A percentile compares a stretch with the other conserved stretches of the same genome.
These are phyloP conservation scores for Exidia glandulosa DNA, from an alignment of 768 basidiomycete species.

Conservation along the genomic window DNA sequence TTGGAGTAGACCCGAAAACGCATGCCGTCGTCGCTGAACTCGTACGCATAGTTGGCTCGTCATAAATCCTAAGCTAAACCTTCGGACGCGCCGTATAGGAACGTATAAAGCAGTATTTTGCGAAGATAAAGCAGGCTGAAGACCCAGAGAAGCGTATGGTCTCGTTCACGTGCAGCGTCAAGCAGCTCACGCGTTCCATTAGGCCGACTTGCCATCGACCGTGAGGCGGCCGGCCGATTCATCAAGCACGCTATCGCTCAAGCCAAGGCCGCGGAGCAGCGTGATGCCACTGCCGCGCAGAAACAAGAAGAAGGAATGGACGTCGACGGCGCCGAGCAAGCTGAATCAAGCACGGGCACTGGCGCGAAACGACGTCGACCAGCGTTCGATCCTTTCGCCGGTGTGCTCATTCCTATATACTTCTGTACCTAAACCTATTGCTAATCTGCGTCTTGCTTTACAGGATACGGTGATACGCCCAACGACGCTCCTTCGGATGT, in stretches of 20 bases:
- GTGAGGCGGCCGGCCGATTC: constrained; percentile 68
- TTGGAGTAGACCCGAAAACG: constrained; percentile 67
- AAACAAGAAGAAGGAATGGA: constrained; percentile 25
- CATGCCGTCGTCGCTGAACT: constrained; percentile 71
- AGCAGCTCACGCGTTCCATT: background rate
- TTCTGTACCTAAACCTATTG: background rate
- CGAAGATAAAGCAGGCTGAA: constrained; percentile 69
- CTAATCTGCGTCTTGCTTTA: constrained; percentile 10
- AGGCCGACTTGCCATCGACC: constrained; percentile 51
- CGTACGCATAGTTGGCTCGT: constrained; percentile 22
- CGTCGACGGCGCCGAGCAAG: constrained; percentile 6
- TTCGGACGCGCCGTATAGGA: constrained; percentile 31
- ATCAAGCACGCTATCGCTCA: constrained; percentile 75
- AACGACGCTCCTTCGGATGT: background rate
- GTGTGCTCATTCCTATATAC: constrained; percentile 23
- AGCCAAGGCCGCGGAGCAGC: constrained; percentile 22
- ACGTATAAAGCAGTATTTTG: constrained; percentile 69
- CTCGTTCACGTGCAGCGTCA: background rate
- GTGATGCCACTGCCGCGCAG: constrained; percentile 4
- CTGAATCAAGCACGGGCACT: constrained; percentile 6
- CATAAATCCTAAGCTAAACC: background rate
- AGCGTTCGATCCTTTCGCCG: constrained; percentile 55
- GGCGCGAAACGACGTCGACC: constrained; percentile 38
- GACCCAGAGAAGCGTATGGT: constrained; percentile 47
- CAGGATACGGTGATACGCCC: constrained; percentile 5